phyloP scores from a whole-genome alignment of 2,329 filamentous ascomycete species.

The Amylocarpus encephaloides region DNA sequence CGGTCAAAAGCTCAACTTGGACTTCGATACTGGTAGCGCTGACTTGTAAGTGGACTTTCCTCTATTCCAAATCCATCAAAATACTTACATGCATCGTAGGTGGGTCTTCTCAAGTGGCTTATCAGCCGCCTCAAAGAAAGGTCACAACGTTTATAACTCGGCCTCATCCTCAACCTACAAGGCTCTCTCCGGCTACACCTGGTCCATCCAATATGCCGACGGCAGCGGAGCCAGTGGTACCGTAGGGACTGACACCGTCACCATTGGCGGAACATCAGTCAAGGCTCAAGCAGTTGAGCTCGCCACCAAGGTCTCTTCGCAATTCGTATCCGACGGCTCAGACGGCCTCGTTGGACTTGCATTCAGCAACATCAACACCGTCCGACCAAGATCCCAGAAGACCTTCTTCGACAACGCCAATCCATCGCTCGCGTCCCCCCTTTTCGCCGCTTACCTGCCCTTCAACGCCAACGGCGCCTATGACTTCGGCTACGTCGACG shows the following conservation, averaged over 20 bases:
- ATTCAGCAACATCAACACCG: slow-evolving; percentile 30
- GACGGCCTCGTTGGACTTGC: slow-evolving; percentile 61
- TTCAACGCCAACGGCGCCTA: slow-evolving; percentile 41
- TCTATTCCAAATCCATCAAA: not conserved
- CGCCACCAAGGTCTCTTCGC: slow-evolving; percentile 26
- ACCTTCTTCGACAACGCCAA: slow-evolving; percentile 32
- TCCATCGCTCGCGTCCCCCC: slow-evolving; percentile 29
- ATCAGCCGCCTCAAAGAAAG: slow-evolving; percentile 10
- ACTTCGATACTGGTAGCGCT: slow-evolving; percentile 29
- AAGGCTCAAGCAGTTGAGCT: slow-evolving; percentile 29
- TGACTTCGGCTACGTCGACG: slow-evolving; percentile 51
- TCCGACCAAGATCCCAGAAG: slow-evolving; percentile 21
- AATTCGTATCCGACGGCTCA: slow-evolving; percentile 28
- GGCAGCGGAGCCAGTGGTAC: slow-evolving; percentile 30
- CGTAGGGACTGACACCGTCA: slow-evolving; percentile 32
- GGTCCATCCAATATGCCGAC: slow-evolving; percentile 33
- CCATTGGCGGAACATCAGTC: slow-evolving; percentile 29
- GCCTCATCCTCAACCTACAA: slow-evolving; percentile 24
- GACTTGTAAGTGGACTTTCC: slow-evolving; percentile 26
- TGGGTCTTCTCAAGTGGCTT: slow-evolving; percentile 30
- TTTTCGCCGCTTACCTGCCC: slow-evolving; percentile 52
- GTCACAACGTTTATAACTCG: slow-evolving; percentile 22
- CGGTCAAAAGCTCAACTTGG: slow-evolving; percentile 28
- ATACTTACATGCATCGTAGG: slow-evolving; percentile 6
- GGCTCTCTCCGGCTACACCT: slow-evolving; percentile 21